Evolutionary conservation across 1,284 basidiomycete species (phyloP), one percentile per base, ranked within the genome.

Genomic region (Stygiomarasmius scandens): DNA sequence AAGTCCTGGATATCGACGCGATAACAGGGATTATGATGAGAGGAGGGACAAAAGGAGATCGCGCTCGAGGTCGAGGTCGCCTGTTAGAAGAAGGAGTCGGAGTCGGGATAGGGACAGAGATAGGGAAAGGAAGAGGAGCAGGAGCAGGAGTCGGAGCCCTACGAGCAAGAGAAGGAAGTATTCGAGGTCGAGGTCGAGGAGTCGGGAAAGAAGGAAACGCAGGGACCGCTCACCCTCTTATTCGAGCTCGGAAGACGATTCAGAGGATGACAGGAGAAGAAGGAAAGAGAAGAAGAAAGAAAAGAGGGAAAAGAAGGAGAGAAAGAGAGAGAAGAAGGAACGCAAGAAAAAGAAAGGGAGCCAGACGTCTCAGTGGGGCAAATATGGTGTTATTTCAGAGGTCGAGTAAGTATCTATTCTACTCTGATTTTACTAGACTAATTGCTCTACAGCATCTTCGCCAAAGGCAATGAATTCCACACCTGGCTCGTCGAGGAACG

Each of bases 31-130:
- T n/a, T n/a, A 73, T 66, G 58, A 90, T 92, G 64, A 95, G 93
- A 69, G 93, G 98, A 74, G 99, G 99, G 83, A 94, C 93, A 73
- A 85, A 84, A 10, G 81, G n/a, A n/a, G n/a, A n/a, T n/a, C n/a
- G n/a, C n/a, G n/a, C n/a, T n/a, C n/a, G n/a, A n/a, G n/a, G n/a
- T n/a, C n/a, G n/a, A n/a, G n/a, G n/a, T n/a, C n/a, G n/a, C n/a
- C n/a, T n/a, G n/a, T n/a, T n/a, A n/a, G n/a, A n/a, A n/a, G n/a
- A n/a, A n/a, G n/a, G n/a, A n/a, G n/a, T n/a, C n/a, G n/a, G n/a
- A n/a, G n/a, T n/a, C 82, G 83, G 56, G 83, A 82, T 58, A 80
- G 77, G 69, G 84, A 83, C 68, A 78, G 77, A 61, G 85, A 85
- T 57, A 84, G 87, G 67, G 81, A 80, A 72, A 87, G 81, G 72